phyloP scores from a whole-genome alignment of 495 filamentous ascomycete genomes.

The Staphylotrichum tortipilum region DNA sequence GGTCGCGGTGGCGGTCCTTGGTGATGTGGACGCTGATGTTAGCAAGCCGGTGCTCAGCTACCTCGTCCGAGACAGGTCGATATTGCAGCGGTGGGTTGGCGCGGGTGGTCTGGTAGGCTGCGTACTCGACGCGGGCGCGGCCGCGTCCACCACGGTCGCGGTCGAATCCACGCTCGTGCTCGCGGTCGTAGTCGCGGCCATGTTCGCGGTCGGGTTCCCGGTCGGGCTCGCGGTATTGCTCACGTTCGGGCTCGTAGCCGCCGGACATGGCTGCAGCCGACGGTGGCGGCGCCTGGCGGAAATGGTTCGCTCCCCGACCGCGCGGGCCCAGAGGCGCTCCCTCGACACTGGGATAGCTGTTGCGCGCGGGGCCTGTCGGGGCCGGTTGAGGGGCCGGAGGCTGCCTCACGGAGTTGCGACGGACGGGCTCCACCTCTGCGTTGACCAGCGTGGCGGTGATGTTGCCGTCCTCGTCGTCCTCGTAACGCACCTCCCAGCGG shows the following conservation, averaged over 20 bases:
- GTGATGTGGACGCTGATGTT: constrained; percentile 49
- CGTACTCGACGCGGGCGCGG: too few species aligned
- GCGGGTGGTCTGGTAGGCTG: constrained; percentile 24
- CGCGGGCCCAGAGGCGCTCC: constrained; percentile 37
- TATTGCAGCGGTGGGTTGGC: constrained; percentile 33
- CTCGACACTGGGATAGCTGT: constrained; percentile 29
- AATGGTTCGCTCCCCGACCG: constrained; percentile 14
- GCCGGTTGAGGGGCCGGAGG: constrained; percentile 22
- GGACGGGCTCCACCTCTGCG: constrained; percentile 24
- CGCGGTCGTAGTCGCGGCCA: constrained; percentile 1
- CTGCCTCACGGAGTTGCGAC: constrained; percentile 6
- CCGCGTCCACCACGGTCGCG: too few species aligned
- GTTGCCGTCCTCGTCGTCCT: constrained; percentile 43
- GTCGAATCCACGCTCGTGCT: too few species aligned
- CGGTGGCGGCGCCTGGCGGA: constrained; percentile 3
- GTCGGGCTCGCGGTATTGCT: not conserved
- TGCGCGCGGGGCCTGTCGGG: constrained; percentile 34
- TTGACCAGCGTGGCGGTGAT: constrained; percentile 43
- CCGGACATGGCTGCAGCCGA: not conserved
- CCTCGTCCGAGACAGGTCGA: constrained; percentile 40
- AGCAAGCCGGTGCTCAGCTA: constrained; percentile 58
- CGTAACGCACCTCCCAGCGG: constrained; percentile 49
- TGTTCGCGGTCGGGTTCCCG: not conserved
- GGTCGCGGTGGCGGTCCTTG: constrained; percentile 34
- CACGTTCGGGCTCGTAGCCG: too few species aligned